Conservation (phyloP, 805 yeast species). For the Candida khao-thaluensis region DNA sequence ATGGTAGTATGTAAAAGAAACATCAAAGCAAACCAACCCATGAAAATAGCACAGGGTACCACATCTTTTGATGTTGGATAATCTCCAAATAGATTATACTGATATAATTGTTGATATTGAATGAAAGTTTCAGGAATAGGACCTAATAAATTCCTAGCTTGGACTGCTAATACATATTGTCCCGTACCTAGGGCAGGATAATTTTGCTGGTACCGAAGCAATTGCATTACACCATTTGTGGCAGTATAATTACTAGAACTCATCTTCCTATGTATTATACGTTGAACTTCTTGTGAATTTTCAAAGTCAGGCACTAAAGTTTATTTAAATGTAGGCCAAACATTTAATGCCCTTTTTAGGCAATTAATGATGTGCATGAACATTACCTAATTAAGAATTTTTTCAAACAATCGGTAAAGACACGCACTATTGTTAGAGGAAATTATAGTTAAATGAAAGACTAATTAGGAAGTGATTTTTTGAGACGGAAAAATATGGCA, state of each 20-base stretch:
- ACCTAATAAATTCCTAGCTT: conserved; percentile 34
- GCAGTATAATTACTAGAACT: conserved; percentile 23
- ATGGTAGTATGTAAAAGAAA: conserved; percentile 47
- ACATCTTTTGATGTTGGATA: conserved; percentile 54
- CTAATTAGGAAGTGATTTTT: conserved; percentile 2
- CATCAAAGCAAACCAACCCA: conserved; percentile 51
- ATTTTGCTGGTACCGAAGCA: conserved; percentile 29
- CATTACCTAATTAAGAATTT: conserved; percentile 1
- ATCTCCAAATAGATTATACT: conserved; percentile 59
- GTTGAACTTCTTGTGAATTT: conserved; percentile 1
- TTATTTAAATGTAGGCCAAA: neutral
- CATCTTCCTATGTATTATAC: conserved; percentile 1
- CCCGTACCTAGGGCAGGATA: conserved; percentile 35
- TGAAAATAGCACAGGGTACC: conserved; percentile 60
- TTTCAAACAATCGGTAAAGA: conserved; percentile 3
- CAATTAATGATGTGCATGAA: conserved; percentile 8
- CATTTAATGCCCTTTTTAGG: conserved; percentile 5
- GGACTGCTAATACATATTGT: conserved; percentile 23
- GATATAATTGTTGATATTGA: conserved; percentile 37
- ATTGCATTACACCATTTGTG: conserved; percentile 27
- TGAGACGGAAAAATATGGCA: no score
- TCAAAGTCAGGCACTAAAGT: neutral
- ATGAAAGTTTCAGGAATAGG: conserved; percentile 41
- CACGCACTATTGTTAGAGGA: neutral
- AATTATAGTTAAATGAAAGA: no score